phyloP scores from a whole-genome alignment of 2,329 filamentous ascomycete genomes.

The Claviceps humidiphila region DNA sequence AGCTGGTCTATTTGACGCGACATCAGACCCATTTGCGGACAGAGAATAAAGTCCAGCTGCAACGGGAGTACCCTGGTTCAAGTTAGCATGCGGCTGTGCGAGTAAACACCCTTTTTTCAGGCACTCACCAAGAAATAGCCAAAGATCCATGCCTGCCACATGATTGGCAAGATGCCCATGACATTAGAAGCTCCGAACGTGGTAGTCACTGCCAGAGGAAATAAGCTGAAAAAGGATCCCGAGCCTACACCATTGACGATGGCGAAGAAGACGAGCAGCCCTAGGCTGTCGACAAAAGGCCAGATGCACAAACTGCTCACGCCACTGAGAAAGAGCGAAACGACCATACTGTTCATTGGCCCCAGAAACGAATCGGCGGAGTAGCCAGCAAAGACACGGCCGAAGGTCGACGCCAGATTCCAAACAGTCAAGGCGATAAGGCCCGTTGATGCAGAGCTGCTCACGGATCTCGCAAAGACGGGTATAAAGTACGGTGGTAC shows the following conservation, averaged over 20 bases:
- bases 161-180: conserved; percentile 14
- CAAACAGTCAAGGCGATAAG: conserved; percentile 13
- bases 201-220: conserved; percentile 11
- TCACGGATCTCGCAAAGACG: conserved; percentile 14
- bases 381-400: conserved; percentile 14
- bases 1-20: conserved; percentile 13
- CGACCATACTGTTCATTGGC: conserved; percentile 14
- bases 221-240: conserved; percentile 17
- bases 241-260: conserved; percentile 16
- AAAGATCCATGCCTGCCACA: conserved; percentile 17
- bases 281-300: conserved; percentile 14
- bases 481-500: conserved; percentile 18
- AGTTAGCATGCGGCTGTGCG: not conserved
- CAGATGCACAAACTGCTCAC: conserved; percentile 14
- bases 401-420: conserved; percentile 16
- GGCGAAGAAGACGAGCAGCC: conserved; percentile 12
- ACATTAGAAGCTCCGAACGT: conserved; percentile 13
- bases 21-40: conserved; percentile 7
- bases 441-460: conserved; percentile 9
- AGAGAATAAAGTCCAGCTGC: conserved; percentile 15
- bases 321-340: conserved; percentile 13
- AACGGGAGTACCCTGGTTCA: conserved; percentile 14
- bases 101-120: not conserved
- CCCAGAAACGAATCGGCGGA: conserved; percentile 14
- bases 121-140: conserved; percentile 15